Evolutionary conservation across 345 rosid genomes (phyloP), one percentile per base, ranked within the genome.

Genomic region (Citrus medica): DNA sequence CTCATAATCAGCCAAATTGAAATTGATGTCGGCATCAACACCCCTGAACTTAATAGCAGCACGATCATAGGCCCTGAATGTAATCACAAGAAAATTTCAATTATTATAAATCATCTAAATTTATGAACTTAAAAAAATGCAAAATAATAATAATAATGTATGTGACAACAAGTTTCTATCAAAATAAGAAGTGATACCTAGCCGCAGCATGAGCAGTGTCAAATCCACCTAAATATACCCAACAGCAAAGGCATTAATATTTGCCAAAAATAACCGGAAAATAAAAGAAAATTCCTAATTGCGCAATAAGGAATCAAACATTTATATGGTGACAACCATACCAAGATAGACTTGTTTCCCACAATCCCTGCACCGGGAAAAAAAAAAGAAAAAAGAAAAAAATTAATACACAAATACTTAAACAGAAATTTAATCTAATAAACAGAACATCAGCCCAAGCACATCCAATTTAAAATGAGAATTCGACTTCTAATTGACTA

Each of bases 201-300:
- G 98, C 99, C 8, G 99, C 99, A 74, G 96, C 90, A 80, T 91
- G 97, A 80, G 99, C 99, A 76, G 99, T 95, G 80, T 95, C 99
- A 83, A 95, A 95, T 76, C 99, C 99, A 82, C 99, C 98, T 95
- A 81, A 37, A 76, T 13, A 64, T 79, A 72, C 46, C 71, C 82
- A 79, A 74, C 66, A 80, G 70, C 46, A 76, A 40, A 27, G 16
- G 74, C 67, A 22, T 77, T 61, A 79, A 27, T 51, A 74, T 5
- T 40, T 17, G 21, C 16, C 73, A 77, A 73, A 71, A 53, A 56
- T 24, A 21, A 48, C n/a, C 27, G 32, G 19, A 16, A 68, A 48
- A 60, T 58, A 22, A 63, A 33, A 67, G 33, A 68, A 6, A 32
- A 10, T 16, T 28, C 40, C n/a, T 61, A 42, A 22, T 27, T 17